phyloP scores from a whole-genome alignment of 1,139 yeast species.

The Magnusiomyces sp. region DNA sequence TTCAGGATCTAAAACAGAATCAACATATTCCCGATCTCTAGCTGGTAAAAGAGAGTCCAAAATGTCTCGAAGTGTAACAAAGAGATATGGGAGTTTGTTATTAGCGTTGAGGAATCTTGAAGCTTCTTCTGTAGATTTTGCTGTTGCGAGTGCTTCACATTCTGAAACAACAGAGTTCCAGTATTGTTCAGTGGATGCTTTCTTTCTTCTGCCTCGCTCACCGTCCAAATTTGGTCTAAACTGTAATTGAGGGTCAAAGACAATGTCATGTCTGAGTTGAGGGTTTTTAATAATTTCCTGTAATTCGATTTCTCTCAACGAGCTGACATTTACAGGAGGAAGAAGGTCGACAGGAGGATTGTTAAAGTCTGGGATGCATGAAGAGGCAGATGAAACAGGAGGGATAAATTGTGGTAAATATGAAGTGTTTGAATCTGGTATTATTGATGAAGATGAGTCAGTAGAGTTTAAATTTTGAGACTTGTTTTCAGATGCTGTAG shows the following conservation, averaged over 20 bases:
- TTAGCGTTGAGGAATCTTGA: constrained; percentile 11
- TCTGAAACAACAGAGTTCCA: constrained; percentile 74
- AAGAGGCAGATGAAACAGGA: too few relatives aligned
- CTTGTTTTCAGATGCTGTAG: not conserved
- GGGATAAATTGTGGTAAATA: too few relatives aligned
- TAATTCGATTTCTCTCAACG: constrained; percentile 77
- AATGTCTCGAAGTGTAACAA: constrained; percentile 71
- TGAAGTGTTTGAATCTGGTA: not conserved
- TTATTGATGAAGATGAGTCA: not conserved
- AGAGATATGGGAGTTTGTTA: constrained; percentile 52
- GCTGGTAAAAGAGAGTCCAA: constrained; percentile 70
- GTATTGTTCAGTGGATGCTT: constrained; percentile 64
- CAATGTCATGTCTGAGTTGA: constrained; percentile 83
- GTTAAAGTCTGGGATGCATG: too few relatives aligned
- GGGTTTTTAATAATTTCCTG: constrained; percentile 88
- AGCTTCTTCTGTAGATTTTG: constrained; percentile 1
- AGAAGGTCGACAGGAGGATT: too few relatives aligned
- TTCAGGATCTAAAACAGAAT: constrained; percentile 71
- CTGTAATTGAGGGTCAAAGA: constrained; percentile 87
- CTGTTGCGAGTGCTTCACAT: constrained; percentile 28
- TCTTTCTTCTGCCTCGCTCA: constrained; percentile 76
- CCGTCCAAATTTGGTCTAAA: constrained; percentile 90
- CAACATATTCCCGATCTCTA: constrained; percentile 65
- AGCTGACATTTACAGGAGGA: constrained; percentile 83
- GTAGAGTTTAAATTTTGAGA: not conserved